phyloP scores from a whole-genome alignment of 2,329 filamentous ascomycete genomes.

The Ophiognomonia clavigignenti-juglandacearum region DNA sequence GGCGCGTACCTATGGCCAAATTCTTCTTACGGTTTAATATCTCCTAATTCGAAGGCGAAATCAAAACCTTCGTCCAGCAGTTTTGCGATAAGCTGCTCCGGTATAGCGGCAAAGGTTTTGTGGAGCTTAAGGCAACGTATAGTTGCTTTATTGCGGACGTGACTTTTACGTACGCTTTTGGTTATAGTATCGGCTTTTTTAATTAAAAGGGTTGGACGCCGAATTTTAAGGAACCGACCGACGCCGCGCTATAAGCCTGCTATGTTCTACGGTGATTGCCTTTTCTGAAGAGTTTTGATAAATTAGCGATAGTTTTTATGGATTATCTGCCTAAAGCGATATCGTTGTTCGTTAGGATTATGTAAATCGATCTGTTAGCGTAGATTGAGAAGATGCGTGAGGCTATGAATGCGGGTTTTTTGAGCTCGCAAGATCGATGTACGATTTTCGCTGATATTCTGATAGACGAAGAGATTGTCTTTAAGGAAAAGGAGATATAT shows the following conservation, averaged over 20 bases:
- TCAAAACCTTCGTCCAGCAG: slow-evolving; percentile 17
- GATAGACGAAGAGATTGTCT: slow-evolving; percentile 22
- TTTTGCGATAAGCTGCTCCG: slow-evolving; percentile 17
- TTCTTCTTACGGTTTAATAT: slow-evolving; percentile 20
- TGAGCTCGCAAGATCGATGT: slow-evolving; percentile 23
- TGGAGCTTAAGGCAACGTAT: slow-evolving; percentile 13
- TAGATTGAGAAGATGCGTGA: slow-evolving; percentile 31
- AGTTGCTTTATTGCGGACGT: slow-evolving; percentile 12
- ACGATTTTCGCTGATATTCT: slow-evolving; percentile 29
- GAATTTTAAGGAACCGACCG: slow-evolving; percentile 20
- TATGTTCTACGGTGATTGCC: slow-evolving; percentile 21
- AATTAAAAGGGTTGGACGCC: slow-evolving; percentile 21
- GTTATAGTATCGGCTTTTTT: slow-evolving; percentile 21
- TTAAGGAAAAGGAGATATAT: slow-evolving; percentile 23
- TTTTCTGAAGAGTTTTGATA: slow-evolving; percentile 17
- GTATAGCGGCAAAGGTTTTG: slow-evolving; percentile 1
- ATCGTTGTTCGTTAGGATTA: slow-evolving; percentile 19
- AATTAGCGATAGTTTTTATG: slow-evolving; percentile 12
- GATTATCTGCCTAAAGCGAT: slow-evolving; percentile 7
- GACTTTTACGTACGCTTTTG: slow-evolving; percentile 18
- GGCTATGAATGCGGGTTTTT: slow-evolving; percentile 4
- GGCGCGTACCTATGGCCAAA: slow-evolving; percentile 16
- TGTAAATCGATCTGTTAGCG: slow-evolving; percentile 32
- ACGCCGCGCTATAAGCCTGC: slow-evolving; percentile 19
- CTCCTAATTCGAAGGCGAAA: slow-evolving; percentile 16